Evolutionary conservation across 2,329 filamentous ascomycete genomes (phyloP).

Genomic region (Trichoderma cornu-damae): DNA sequence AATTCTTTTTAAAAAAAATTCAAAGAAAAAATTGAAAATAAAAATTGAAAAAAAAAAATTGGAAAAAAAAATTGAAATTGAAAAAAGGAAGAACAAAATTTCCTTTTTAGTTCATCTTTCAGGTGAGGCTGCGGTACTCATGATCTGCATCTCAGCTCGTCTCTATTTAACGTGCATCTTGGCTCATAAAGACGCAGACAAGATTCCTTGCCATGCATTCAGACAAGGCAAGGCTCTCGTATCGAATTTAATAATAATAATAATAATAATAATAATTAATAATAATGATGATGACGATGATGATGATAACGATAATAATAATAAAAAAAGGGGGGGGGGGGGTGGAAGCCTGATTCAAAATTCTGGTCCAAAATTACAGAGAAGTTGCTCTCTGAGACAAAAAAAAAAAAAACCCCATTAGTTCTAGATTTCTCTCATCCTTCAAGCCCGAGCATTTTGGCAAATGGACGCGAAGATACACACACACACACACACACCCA

Average conservation of each 20-base stretch:
- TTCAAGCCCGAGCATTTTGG: not conserved
- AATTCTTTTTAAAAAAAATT: no score
- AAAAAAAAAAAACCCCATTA: no score
- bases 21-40: no score
- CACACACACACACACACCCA: no score
- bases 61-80: no score
- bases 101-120: not conserved
- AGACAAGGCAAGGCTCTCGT: not conserved
- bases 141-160: constrained; percentile 1
- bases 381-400: not conserved
- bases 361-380: not conserved
- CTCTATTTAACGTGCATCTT: not conserved
- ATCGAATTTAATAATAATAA: no score
- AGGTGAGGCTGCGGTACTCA: constrained; percentile 9
- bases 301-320: no score
- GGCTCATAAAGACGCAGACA: not conserved
- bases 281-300: no score
- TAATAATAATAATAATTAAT: no score
- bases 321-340: not conserved
- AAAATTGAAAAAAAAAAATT: no score
- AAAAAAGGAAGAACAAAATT: no score
- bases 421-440: not conserved
- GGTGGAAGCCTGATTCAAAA: not conserved
- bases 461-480: not conserved
- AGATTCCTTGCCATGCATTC: not conserved